These are phyloP conservation scores for Lablab purpureus DNA, from an alignment of 306 rosid species.

Conservation along the genomic window DNA sequence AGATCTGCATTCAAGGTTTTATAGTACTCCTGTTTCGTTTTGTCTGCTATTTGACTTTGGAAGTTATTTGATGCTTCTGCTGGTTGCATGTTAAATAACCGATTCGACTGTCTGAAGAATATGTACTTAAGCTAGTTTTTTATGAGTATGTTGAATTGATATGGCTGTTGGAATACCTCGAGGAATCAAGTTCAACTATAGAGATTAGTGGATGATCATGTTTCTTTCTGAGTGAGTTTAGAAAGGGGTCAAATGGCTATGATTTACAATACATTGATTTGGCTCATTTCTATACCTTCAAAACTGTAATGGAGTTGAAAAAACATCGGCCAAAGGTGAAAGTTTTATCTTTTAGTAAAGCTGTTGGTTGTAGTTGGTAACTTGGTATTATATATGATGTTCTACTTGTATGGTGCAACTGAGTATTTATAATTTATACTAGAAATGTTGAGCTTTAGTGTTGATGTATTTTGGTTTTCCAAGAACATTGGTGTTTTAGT, in stretches of 20 bases:
- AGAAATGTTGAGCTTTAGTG: not conserved
- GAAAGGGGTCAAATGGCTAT: not conserved
- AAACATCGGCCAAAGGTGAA: not conserved
- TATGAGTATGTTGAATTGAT: constrained; percentile 1
- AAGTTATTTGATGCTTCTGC: constrained; percentile 11
- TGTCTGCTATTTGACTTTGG: constrained; percentile 13
- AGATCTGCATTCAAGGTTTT: constrained; percentile 61
- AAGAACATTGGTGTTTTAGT: not conserved
- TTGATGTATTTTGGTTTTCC: constrained; percentile 22
- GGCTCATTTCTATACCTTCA: constrained; percentile 14
- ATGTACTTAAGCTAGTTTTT: not conserved
- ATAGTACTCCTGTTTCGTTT: constrained; percentile 21
- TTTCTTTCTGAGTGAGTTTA: constrained; percentile 26
- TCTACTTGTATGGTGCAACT: not conserved
- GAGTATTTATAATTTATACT: constrained; percentile 18
- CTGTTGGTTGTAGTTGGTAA: not conserved
- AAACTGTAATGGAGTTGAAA: constrained; percentile 19
- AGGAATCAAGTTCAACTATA: constrained; percentile 20
- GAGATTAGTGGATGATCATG: constrained; percentile 20
- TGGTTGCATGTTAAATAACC: constrained; percentile 13
- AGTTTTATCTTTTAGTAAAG: not conserved
- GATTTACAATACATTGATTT: constrained; percentile 19
- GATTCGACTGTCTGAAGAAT: constrained; percentile 23
- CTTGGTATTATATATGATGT: constrained; percentile 27
- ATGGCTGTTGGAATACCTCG: constrained; percentile 16